Conservation (phyloP, 2,329 filamentous ascomycete genomes). For the Scedosporium minutisporum region DNA sequence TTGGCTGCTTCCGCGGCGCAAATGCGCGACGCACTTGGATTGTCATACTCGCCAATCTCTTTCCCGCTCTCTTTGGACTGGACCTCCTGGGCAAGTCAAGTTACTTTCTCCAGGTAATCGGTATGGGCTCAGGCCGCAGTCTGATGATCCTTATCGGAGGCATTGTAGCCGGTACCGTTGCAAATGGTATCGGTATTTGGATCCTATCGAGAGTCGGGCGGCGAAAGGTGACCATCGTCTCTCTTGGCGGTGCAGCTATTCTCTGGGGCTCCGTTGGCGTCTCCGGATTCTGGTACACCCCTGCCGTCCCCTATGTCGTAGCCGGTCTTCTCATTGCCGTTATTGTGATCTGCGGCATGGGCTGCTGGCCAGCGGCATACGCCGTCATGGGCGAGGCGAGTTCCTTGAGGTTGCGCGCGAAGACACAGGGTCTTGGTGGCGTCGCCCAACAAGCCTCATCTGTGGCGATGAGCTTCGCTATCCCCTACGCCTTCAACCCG, state of each 20-base stretch:
- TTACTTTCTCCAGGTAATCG: conserved; percentile 28
- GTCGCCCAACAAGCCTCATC: conserved; percentile 27
- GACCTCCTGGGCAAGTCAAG: conserved; percentile 31
- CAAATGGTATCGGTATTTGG: conserved; percentile 34
- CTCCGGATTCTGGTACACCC: neutral
- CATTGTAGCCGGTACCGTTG: conserved; percentile 32
- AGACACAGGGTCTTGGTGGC: conserved; percentile 34
- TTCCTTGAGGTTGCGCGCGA: conserved; percentile 30
- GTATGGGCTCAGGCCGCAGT: conserved; percentile 19
- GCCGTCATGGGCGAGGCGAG: conserved; percentile 32
- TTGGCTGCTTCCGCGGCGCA: conserved; percentile 31
- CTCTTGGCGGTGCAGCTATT: conserved; percentile 20
- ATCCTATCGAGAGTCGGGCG: conserved; percentile 29
- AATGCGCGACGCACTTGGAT: conserved; percentile 33
- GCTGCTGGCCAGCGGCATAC: conserved; percentile 33
- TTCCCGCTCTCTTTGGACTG: conserved; percentile 36
- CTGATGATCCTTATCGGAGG: conserved; percentile 36
- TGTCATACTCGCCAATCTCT: conserved; percentile 28
- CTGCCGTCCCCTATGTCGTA: neutral
- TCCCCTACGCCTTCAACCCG: conserved; percentile 33
- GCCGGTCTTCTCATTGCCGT: conserved; percentile 28
- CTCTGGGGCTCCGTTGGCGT: conserved; percentile 37
- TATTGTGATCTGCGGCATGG: conserved; percentile 29
- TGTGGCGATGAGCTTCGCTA: conserved; percentile 28
- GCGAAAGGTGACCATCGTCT: conserved; percentile 25